Evolutionary conservation across 805 yeast genomes (phyloP).

Genomic region (Alloascoidea africana): DNA sequence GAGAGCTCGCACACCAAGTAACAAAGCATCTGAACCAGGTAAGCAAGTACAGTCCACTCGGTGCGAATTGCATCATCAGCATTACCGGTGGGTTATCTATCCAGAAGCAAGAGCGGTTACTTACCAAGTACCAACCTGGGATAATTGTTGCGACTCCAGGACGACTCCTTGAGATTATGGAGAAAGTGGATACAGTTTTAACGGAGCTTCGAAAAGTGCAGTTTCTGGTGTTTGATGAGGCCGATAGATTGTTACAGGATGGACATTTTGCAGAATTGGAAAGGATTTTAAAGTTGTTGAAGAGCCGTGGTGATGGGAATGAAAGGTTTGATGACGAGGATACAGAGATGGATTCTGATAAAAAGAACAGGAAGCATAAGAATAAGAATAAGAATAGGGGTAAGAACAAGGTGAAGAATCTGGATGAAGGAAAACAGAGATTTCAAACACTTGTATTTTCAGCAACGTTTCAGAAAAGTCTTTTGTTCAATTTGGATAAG

Average conservation of each 20-base stretch:
- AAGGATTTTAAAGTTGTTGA: constrained; percentile 53
- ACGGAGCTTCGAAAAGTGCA: constrained; percentile 25
- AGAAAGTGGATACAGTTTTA: constrained; percentile 31
- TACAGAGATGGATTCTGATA: no score
- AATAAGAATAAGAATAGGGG: no score
- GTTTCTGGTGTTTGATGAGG: constrained; percentile 75
- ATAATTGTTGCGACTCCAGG: constrained; percentile 94
- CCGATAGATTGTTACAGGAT: constrained; percentile 87
- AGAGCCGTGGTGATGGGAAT: constrained; percentile 28
- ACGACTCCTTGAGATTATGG: constrained; percentile 58
- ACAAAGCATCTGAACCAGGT: constrained; percentile 49
- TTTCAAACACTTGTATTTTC: constrained; percentile 90
- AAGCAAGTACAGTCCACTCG: constrained; percentile 34
- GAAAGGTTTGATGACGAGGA: constrained; percentile 24
- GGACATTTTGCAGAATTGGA: constrained; percentile 94
- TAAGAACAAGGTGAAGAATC: background rate
- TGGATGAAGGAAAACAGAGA: constrained; percentile 10
- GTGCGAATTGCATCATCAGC: constrained; percentile 46
- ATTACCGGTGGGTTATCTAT: constrained; percentile 92
- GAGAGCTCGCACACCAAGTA: constrained; percentile 94
- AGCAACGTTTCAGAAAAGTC: constrained; percentile 78
- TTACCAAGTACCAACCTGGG: constrained; percentile 47
- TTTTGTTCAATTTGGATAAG: constrained; percentile 58
- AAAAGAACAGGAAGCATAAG: no score
- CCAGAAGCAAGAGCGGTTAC: constrained; percentile 78